Percentiles rank a stretch among this genome's conserved stretches.
Conservation (phyloP, 2,329 filamentous ascomycete species). For the Aspergillus sp. region DNA sequence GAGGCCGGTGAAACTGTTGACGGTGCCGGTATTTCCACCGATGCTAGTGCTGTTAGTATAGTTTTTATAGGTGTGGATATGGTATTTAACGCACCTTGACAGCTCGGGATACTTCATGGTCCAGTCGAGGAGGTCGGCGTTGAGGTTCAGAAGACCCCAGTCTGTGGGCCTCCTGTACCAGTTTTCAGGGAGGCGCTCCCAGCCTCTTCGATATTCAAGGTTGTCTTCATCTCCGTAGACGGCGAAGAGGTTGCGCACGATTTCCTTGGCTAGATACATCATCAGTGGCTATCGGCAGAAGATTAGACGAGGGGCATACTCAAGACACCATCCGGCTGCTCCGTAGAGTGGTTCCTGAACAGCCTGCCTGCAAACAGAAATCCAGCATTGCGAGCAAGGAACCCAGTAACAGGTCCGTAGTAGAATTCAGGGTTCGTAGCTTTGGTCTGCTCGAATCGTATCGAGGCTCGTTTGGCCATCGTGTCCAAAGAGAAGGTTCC, state of each 20-base stretch:
- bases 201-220: slow-evolving; percentile 48
- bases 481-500: slow-evolving; percentile 44
- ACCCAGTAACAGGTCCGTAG: slow-evolving; percentile 54
- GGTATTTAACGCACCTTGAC: slow-evolving; percentile 20
- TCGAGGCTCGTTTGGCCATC: slow-evolving; percentile 45
- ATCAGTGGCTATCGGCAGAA: slow-evolving; percentile 2
- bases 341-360: slow-evolving; percentile 46
- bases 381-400: slow-evolving; percentile 51
- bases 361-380: slow-evolving; percentile 47
- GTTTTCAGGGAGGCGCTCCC: slow-evolving; percentile 54
- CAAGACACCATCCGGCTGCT: slow-evolving; percentile 39
- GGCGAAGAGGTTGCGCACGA: slow-evolving; percentile 50
- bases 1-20: slow-evolving; percentile 53
- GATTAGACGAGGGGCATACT: slow-evolving; percentile 27
- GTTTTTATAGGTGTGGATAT: background rate
- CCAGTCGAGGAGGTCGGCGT: slow-evolving; percentile 41
- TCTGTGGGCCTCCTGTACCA: slow-evolving; percentile 50
- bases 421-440: slow-evolving; percentile 55
- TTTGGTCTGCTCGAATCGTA: slow-evolving; percentile 50
- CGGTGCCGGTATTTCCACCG: slow-evolving; percentile 54
- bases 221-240: slow-evolving; percentile 45
- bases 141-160: slow-evolving; percentile 48
- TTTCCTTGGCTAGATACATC: slow-evolving; percentile 33
- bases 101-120: slow-evolving; percentile 45
- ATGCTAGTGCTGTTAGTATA: slow-evolving; percentile 31